A percentile compares a stretch with the other conserved stretches of the same genome.
Evolutionary conservation across 2,329 filamentous ascomycete species (phyloP).

Genomic region (Fusarium nematophilum): DNA sequence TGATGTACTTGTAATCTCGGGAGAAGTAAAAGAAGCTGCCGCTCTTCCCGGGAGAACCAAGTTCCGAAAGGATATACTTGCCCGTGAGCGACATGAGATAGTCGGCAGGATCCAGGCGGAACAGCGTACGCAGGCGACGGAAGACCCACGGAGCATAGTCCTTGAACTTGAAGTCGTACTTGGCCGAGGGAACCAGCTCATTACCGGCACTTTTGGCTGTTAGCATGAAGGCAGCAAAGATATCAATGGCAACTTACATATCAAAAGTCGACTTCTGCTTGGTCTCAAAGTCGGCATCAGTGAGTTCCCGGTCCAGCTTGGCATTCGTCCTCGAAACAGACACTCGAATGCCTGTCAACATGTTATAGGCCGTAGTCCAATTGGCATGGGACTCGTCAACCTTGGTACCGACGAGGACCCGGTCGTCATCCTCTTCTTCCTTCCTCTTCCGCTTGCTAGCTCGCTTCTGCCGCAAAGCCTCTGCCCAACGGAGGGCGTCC

Average conservation of each 20-base stretch:
- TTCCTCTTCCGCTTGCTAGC: slow-evolving; percentile 86
- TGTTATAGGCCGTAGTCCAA: slow-evolving; percentile 98
- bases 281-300: slow-evolving; percentile 90
- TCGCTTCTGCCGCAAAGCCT: slow-evolving; percentile 90
- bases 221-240: slow-evolving; percentile 14
- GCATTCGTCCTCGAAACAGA: slow-evolving; percentile 96
- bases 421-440: slow-evolving; percentile 91
- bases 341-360: slow-evolving; percentile 98
- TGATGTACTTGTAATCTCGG: slow-evolving; percentile 99
- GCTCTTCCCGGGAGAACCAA: slow-evolving; percentile 97
- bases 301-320: slow-evolving; percentile 91
- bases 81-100: slow-evolving; percentile 98
- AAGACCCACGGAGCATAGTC: slow-evolving; percentile 99
- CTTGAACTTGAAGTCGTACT: slow-evolving; percentile 99
- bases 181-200: slow-evolving; percentile 95
- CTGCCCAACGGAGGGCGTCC: slow-evolving; percentile 90
- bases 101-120: slow-evolving; percentile 93
- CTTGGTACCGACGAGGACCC: slow-evolving; percentile 95
- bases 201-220: slow-evolving; percentile 81
- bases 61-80: slow-evolving; percentile 97
- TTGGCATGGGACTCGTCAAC: slow-evolving; percentile 98
- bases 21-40: slow-evolving; percentile 99
- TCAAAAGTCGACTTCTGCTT: slow-evolving; percentile 99
- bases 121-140: slow-evolving; percentile 86
- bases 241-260: slow-evolving; percentile 71